phyloP scores from a whole-genome alignment of 306 rosid species.

The Gillenia trifoliata region DNA sequence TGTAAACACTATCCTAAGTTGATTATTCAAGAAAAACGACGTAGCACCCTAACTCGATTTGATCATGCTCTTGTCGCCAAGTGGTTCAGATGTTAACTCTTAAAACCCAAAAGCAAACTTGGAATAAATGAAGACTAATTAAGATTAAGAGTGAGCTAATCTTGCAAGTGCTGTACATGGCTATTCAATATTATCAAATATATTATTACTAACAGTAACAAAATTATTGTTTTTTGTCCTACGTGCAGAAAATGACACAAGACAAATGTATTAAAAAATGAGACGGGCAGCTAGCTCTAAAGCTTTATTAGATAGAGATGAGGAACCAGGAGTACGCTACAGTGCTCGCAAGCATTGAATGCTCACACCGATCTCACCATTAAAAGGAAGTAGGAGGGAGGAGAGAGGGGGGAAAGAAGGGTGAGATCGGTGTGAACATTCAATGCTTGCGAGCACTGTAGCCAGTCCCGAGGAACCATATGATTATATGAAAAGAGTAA shows the following conservation, averaged over 20 bases:
- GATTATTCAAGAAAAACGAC: conserved; percentile 16
- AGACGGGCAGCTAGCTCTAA: conserved; percentile 21
- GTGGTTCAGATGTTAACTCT: background rate
- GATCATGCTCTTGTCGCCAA: conserved; percentile 35
- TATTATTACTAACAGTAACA: background rate
- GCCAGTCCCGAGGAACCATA: too few relatives aligned
- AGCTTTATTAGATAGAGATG: conserved; percentile 21
- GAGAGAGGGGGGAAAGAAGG: too few relatives aligned
- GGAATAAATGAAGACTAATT: background rate
- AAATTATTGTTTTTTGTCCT: conserved; percentile 22
- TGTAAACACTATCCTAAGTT: conserved; percentile 22
- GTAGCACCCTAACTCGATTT: conserved; percentile 38
- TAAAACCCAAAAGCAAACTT: background rate
- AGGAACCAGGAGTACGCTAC: too few relatives aligned
- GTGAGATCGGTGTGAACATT: too few relatives aligned
- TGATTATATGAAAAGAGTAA: conserved; percentile 10
- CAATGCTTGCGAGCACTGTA: too few relatives aligned
- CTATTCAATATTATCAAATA: too few relatives aligned
- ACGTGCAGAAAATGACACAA: conserved; percentile 20
- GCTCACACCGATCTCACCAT: too few relatives aligned
- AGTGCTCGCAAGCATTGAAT: too few relatives aligned
- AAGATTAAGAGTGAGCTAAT: background rate
- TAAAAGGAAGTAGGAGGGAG: too few relatives aligned
- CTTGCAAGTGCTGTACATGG: background rate
- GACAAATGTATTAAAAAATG: conserved; percentile 17